Conservation (phyloP, 768 basidiomycete species). For the Thelephora aurantiotincta region DNA sequence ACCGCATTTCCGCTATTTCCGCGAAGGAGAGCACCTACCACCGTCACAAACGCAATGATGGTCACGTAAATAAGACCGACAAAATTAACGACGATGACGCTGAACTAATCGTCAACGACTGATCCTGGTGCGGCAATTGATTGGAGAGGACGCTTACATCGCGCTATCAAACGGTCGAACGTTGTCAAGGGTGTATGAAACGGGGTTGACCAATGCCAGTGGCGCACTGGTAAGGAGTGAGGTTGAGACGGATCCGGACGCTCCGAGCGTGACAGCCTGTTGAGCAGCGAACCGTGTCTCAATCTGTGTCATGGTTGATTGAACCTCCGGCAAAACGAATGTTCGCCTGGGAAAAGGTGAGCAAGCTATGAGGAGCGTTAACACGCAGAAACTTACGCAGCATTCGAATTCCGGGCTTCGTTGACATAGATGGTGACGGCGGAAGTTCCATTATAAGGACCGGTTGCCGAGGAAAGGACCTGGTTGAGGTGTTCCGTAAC, state of each 20-base stretch:
- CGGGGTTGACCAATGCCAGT: conserved; percentile 30
- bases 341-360: background rate
- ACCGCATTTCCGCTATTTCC: no score
- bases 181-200: conserved; percentile 34
- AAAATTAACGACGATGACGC: conserved; percentile 17
- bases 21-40: background rate
- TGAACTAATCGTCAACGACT: conserved; percentile 2
- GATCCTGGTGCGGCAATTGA: background rate
- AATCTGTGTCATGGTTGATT: conserved; percentile 22
- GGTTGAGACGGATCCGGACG: conserved; percentile 11
- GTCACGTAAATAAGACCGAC: conserved; percentile 19
- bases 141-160: conserved; percentile 24
- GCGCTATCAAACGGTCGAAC: conserved; percentile 43
- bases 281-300: conserved; percentile 21
- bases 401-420: conserved; percentile 43
- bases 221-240: conserved; percentile 32
- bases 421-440: conserved; percentile 34
- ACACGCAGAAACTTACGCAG: conserved; percentile 27
- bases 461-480: conserved; percentile 16
- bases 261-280: conserved; percentile 18
- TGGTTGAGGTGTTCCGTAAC: conserved; percentile 10
- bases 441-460: conserved; percentile 29
- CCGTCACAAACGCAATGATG: conserved; percentile 12
- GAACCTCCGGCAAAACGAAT: conserved; percentile 4
- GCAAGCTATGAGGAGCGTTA: background rate